These are phyloP conservation scores for Xylaria intraflava DNA, from an alignment of 495 filamentous ascomycete genomes.

Conservation along the genomic window DNA sequence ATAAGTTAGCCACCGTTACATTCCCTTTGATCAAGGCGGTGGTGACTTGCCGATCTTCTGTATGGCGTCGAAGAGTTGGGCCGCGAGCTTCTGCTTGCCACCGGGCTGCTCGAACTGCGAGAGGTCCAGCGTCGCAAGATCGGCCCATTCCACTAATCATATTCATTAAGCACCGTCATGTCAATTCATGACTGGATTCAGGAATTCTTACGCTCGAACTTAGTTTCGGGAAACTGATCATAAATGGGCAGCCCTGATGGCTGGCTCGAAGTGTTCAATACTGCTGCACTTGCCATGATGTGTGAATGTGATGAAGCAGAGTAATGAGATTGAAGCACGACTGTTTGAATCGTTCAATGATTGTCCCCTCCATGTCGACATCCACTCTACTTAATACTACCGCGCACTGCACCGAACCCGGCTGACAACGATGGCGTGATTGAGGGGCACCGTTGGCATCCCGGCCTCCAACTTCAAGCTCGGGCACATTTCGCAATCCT, in stretches of 20 bases:
- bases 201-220: constrained; percentile 28
- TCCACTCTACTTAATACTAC: constrained; percentile 1
- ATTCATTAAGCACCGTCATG: too few species aligned
- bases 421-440: constrained; percentile 9
- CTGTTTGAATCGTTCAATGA: background rate
- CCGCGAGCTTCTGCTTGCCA: constrained; percentile 49
- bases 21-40: too few species aligned
- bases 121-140: constrained; percentile 52
- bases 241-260: constrained; percentile 26
- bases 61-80: constrained; percentile 52
- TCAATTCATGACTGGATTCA: too few species aligned
- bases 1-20: too few species aligned
- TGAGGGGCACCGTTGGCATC: constrained; percentile 1
- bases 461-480: background rate
- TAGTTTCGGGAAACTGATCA: constrained; percentile 32
- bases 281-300: constrained; percentile 25
- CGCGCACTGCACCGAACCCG: background rate
- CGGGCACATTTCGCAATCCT: constrained; percentile 5
- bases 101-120: constrained; percentile 46
- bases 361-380: background rate
- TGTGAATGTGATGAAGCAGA: background rate
- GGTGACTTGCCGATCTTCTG: constrained; percentile 45
- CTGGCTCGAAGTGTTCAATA: constrained; percentile 9
- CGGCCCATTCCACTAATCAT: constrained; percentile 48
- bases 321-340: background rate